A percentile compares a stretch with the other conserved stretches of the same genome.
Evolutionary conservation across 192 early-diverging fungal species (phyloP).

Genomic region (Entophlyctis luteolus): DNA sequence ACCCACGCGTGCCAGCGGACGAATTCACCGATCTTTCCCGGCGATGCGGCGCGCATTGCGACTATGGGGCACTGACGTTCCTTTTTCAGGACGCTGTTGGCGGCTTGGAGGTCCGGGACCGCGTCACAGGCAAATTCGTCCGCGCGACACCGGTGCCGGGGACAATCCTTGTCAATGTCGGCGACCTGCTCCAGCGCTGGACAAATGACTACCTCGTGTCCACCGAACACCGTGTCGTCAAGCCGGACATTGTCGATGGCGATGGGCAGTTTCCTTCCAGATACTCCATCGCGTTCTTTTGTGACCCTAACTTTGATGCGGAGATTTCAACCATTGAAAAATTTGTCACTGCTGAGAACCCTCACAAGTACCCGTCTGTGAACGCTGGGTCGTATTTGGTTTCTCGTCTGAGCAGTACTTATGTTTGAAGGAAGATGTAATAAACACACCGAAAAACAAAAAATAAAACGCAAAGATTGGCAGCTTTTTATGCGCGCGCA

Average conservation of each 20-base stretch:
- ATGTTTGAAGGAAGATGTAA: conserved; percentile 8
- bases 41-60: conserved; percentile 52
- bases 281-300: conserved; percentile 26
- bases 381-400: conserved; percentile 16
- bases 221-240: conserved; percentile 53
- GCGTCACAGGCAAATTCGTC: conserved; percentile 37
- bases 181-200: conserved; percentile 55
- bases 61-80: conserved; percentile 49
- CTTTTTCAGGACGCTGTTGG: conserved; percentile 45
- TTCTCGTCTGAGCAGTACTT: conserved; percentile 9
- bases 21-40: conserved; percentile 11
- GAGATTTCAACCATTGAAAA: conserved; percentile 5
- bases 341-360: background rate
- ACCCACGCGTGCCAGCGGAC: conserved; percentile 2
- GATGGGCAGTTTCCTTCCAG: conserved; percentile 5
- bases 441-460: too few species aligned
- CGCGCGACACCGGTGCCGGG: conserved; percentile 47
- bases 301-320: conserved; percentile 18
- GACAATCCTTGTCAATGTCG: conserved; percentile 54
- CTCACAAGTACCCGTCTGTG: conserved; percentile 13
- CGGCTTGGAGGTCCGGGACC: conserved; percentile 45
- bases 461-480: too few species aligned
- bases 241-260: conserved; percentile 11
- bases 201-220: conserved; percentile 49
- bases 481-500: too few species aligned